phyloP scores from a whole-genome alignment of 768 basidiomycete species.

The Sutorius australiensis region DNA sequence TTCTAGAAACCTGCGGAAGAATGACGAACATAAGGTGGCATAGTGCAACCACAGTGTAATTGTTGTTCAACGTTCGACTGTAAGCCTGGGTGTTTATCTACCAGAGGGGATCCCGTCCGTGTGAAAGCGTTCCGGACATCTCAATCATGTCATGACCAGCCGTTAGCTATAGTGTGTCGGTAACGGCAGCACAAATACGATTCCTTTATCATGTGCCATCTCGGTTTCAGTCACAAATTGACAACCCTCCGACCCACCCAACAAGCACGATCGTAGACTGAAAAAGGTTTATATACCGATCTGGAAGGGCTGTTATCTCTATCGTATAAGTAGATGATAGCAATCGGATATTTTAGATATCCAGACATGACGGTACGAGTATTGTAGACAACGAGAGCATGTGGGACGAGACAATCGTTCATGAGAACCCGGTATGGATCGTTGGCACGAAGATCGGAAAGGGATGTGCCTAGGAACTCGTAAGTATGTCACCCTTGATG shows the following conservation, averaged over 20 bases:
- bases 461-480: constrained; percentile 53
- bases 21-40: too few species aligned
- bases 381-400: background rate
- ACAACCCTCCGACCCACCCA: background rate
- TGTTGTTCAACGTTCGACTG: too few species aligned
- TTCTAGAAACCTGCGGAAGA: too few species aligned
- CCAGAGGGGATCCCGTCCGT: too few species aligned
- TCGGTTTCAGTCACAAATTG: too few species aligned
- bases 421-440: constrained; percentile 46
- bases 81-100: too few species aligned
- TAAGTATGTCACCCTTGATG: background rate
- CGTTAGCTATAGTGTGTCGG: too few species aligned
- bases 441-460: constrained; percentile 64
- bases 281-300: background rate
- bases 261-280: background rate
- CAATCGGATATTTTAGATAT: background rate
- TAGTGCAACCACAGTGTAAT: too few species aligned
- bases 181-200: too few species aligned
- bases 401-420: constrained; percentile 10
- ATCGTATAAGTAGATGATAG: background rate
- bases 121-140: too few species aligned
- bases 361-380: background rate
- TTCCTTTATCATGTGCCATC: too few species aligned
- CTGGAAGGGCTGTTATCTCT: background rate
- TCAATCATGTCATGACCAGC: too few species aligned